Base-by-base conservation (phyloP, 176 grass and related monocot species). In the Carex parvula region DNA sequence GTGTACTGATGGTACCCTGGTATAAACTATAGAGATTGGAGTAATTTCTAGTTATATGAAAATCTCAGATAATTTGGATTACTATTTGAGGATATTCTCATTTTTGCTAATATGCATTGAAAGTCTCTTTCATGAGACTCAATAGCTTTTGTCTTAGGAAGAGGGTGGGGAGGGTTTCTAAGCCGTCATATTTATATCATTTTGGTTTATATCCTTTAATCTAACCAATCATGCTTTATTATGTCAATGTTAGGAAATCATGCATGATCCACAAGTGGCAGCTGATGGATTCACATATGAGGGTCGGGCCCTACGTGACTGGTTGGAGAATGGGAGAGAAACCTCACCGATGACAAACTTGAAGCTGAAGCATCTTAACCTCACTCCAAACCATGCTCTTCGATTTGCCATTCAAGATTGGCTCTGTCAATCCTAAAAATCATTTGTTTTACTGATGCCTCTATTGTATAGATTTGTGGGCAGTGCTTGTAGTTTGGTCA, bases 391-490 rank as follows among this genome's bases (percentile, higher is more conserved):
- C 83, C 88, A 91, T 3, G 86, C 92, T 21, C 91, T 98, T 21
- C 89, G 95, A 0, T 93, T 91, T 14, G 91, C 95, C 9, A 92
- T 98, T 73, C 83, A 93, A 62, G 95, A 98, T 72, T 98, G 95
- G 95, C 91, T 89, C 57, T 91, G 78, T 60, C 64, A 67, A 46
- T 62, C 61, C 42, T 85, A 88, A 92, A 24, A 7, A 44, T 85
- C 2, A 68, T 65, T 83, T 9, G 0, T 6, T 82, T 82, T 24
- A 48, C 59, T 42, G 8, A 12, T 80, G 2, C 39, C 18, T 62
- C 35, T 63, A 39, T 41, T 64, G 3, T 30, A 64, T 42, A 81
- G 8, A 81, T 58, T 53, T 83, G 22, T 48, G 0, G 30, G 48
- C 22, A 1, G 12, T 83, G 1, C 32, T 52, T 81, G 26, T 63